These are phyloP conservation scores for Aspergillus alliaceus DNA, from an alignment of 2,329 filamentous ascomycete species.

Conservation along the genomic window DNA sequence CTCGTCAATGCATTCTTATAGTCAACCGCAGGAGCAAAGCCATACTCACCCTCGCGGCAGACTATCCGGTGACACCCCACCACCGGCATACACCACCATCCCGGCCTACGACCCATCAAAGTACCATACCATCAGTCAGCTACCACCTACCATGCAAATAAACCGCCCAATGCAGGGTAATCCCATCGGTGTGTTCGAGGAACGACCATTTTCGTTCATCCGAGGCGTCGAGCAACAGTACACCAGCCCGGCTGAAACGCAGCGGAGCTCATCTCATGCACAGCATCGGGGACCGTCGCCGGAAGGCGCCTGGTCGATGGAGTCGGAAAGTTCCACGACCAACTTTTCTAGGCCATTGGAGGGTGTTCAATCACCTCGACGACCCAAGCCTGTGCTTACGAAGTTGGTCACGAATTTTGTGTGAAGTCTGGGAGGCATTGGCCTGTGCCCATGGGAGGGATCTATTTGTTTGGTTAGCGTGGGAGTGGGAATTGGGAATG, in stretches of 20 bases:
- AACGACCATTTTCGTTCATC: neutral
- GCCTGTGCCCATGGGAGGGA: neutral
- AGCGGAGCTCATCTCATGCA: neutral
- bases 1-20: conserved; percentile 6
- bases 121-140: conserved; percentile 19
- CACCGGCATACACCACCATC: conserved; percentile 29
- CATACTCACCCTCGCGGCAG: neutral
- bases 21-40: neutral
- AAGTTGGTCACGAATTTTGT: conserved; percentile 36
- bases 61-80: conserved; percentile 17
- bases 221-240: neutral
- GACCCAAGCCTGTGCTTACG: conserved; percentile 36
- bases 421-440: conserved; percentile 5
- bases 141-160: conserved; percentile 2
- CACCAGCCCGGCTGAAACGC: neutral
- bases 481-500: neutral
- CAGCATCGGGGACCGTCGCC: neutral
- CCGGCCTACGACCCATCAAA: conserved; percentile 37
- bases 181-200: neutral
- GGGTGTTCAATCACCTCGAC: conserved; percentile 16
- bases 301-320: conserved; percentile 2
- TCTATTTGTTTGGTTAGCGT: neutral
- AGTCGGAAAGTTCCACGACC: conserved; percentile 2
- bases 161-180: neutral
- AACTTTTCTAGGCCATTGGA: neutral